Base-by-base conservation (phyloP, 805 yeast genomes). In the Hanseniaspora lachancei region DNA sequence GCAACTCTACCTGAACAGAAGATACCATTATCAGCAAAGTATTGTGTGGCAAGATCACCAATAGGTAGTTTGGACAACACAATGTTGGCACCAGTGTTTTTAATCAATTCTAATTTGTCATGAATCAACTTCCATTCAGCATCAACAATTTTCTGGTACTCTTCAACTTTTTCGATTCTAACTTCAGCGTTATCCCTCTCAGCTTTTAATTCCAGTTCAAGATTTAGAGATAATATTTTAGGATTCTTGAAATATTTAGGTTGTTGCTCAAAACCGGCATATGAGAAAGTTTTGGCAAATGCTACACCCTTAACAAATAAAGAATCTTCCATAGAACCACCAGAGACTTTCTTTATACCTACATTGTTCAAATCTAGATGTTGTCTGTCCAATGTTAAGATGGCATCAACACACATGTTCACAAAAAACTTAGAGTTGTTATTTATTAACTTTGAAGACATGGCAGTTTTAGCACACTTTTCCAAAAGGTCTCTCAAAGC, bases 151-250 rank as follows among this genome's bases (percentile, higher is more conserved):
- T 84, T 88, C 74, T 93, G 98, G 71, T 93, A 93, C 64, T 91
- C 97, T 57, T 80, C 78, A 56, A 93, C 97, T 68, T 89, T 84
- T 64, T 87, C 95, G 51, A 93, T 93, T 62, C 98, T 80, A 36
- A 93, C 97, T 74, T 93, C 98, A 10, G 98, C 98, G 67, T 93
- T 93, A 70, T 93, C 98, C 74, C 89, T 91, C 73, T 93, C 98
- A 1, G 97, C 97, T 73, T 93, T 93, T 66, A 93, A 79, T 73
- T 93, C 98, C 62, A 93, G 77, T 69, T 93, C 98, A 42, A 93
- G 89, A 66, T 93, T 93, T 65, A 93, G 76, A 63, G 82, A 79
- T 57, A 93, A 73, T 60, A 93, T 80, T 69, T 83, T 86, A 48
- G 98, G 96, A 68, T 86, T 75, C 20, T 64, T 63, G 68, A 93